A percentile compares a stretch with the other conserved stretches of the same genome.
These are phyloP conservation scores for Eucalyptus cloeziana DNA, from an alignment of 345 rosid species.

Conservation along the genomic window DNA sequence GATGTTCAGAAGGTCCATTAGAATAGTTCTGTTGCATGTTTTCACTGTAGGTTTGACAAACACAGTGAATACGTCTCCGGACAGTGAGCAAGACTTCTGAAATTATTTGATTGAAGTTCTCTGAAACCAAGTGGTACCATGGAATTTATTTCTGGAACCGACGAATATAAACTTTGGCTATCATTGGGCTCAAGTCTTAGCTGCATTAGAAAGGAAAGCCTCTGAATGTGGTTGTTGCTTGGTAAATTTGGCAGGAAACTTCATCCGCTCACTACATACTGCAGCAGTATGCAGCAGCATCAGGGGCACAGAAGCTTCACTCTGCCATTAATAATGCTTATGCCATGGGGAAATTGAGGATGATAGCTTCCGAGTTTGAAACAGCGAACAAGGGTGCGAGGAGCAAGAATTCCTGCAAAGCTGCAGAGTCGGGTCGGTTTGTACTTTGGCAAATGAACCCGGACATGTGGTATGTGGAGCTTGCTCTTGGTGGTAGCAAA, in stretches of 20 bases:
- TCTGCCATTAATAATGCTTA: slow-evolving; percentile 20
- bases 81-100: not conserved
- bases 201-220: not conserved
- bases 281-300: slow-evolving; percentile 27
- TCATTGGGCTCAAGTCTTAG: not conserved
- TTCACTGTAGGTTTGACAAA: not conserved
- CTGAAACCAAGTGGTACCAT: not conserved
- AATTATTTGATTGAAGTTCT: not conserved
- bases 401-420: slow-evolving; percentile 10
- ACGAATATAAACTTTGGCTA: not conserved
- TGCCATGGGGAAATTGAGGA: slow-evolving; percentile 29
- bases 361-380: slow-evolving; percentile 27
- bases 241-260: slow-evolving; percentile 16
- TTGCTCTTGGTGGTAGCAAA: slow-evolving; percentile 22
- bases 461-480: slow-evolving; percentile 30
- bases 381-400: slow-evolving; percentile 9
- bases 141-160: not conserved
- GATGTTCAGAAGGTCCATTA: not conserved
- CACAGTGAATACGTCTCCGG: not conserved
- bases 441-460: slow-evolving; percentile 37
- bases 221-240: not conserved
- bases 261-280: slow-evolving; percentile 30
- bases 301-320: slow-evolving; percentile 23
- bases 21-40: not conserved
- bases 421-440: slow-evolving; percentile 20